A percentile compares a stretch with the other conserved stretches of the same genome.
These are phyloP conservation scores for Leishmania guyanensis DNA, from an alignment of 208 protist genomes.

Conservation along the genomic window DNA sequence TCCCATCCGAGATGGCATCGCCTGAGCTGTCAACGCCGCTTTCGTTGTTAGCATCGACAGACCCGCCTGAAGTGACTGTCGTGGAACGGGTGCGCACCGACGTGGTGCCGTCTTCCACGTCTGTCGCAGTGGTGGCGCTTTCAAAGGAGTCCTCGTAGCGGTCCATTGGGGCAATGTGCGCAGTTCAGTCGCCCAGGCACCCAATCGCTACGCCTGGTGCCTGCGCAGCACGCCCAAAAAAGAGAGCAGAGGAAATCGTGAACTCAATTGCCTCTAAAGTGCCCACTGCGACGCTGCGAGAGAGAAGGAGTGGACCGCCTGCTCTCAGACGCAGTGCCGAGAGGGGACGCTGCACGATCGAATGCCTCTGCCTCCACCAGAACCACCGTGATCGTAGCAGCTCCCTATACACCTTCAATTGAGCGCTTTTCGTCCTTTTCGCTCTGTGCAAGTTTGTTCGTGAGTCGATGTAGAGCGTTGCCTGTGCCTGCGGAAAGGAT, in stretches of 20 bases:
- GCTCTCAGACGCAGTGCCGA: neutral
- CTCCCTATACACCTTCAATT: neutral
- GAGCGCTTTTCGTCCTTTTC: neutral
- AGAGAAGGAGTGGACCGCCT: neutral
- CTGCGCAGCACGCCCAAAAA: neutral
- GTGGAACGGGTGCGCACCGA: constrained; percentile 1
- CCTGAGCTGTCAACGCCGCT: neutral
- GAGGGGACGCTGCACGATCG: neutral
- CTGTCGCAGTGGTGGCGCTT: constrained; percentile 31
- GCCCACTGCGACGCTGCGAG: neutral
- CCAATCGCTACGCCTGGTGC: neutral
- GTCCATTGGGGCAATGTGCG: constrained; percentile 37
- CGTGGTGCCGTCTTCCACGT: constrained; percentile 5
- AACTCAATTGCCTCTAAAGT: neutral
- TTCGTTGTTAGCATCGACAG: neutral
- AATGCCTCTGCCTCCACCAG: neutral
- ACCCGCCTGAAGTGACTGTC: neutral
- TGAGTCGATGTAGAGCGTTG: constrained; percentile 6
- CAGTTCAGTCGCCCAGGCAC: neutral
- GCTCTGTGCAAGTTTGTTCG: neutral
- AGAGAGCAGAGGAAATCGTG: neutral
- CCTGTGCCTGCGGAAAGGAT: constrained; percentile 7
- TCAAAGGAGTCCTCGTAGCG: constrained; percentile 80
- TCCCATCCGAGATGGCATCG: neutral
- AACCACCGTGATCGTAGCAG: neutral